Evolutionary conservation across 2,329 filamentous ascomycete species (phyloP).

Genomic region (Penicillium sp.): DNA sequence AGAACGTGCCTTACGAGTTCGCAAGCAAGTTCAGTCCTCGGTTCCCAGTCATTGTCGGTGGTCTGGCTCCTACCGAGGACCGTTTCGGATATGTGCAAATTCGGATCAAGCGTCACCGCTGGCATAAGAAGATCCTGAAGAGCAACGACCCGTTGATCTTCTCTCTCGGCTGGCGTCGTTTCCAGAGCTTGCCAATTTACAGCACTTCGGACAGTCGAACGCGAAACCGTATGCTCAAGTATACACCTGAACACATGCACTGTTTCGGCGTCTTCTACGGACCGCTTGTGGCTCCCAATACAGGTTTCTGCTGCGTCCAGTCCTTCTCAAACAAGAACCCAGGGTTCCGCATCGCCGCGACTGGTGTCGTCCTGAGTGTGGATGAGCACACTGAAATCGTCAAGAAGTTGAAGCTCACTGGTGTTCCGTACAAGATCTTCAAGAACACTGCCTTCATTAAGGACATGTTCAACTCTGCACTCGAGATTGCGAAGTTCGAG

Average conservation of each 20-base stretch:
- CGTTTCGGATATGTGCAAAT: constrained; percentile 94
- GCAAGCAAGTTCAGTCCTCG: constrained; percentile 75
- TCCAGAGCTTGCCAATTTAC: constrained; percentile 90
- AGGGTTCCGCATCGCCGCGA: constrained; percentile 91
- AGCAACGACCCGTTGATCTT: constrained; percentile 97
- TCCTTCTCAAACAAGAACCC: constrained; percentile 79
- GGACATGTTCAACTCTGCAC: constrained; percentile 90
- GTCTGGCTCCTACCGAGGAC: constrained; percentile 89
- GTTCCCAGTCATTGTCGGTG: constrained; percentile 82
- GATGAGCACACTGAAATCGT: constrained; percentile 97
- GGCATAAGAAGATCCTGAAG: constrained; percentile 99
- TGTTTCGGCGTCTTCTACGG: constrained; percentile 96
- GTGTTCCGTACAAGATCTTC: constrained; percentile 94
- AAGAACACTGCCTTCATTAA: constrained; percentile 99
- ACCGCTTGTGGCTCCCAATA: constrained; percentile 90
- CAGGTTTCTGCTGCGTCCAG: constrained; percentile 91
- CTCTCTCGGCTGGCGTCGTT: constrained; percentile 91
- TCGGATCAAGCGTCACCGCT: constrained; percentile 92
- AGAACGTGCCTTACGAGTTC: constrained; percentile 88
- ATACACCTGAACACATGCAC: constrained; percentile 99
- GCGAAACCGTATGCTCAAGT: constrained; percentile 96
- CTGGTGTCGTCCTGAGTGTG: constrained; percentile 87
- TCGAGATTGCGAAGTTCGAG: constrained; percentile 98
- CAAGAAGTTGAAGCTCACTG: constrained; percentile 97
- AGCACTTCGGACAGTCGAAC: constrained; percentile 91